A percentile compares a stretch with the other conserved stretches of the same genome.
These are phyloP conservation scores for Tinospora cordifolia DNA, from an alignment of 164 flowering plant species.

Conservation along the genomic window DNA sequence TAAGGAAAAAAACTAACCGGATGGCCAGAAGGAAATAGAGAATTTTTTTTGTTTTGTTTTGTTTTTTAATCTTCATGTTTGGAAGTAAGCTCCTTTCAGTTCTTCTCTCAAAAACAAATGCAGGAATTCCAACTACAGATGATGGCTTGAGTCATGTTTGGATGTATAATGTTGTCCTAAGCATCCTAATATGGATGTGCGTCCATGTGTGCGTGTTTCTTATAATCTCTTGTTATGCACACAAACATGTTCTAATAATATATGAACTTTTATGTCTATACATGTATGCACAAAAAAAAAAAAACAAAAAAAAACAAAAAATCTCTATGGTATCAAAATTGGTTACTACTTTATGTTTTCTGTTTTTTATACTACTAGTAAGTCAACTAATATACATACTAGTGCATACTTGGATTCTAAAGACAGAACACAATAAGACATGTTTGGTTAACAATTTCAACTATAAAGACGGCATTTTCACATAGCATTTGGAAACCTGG, in stretches of 20 bases:
- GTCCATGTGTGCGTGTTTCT: not conserved
- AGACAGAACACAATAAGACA: too few species aligned
- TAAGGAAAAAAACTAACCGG: conserved; percentile 18
- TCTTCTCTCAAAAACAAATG: not conserved
- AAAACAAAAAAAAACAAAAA: too few species aligned
- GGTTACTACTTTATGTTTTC: too few species aligned
- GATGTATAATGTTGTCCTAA: not conserved
- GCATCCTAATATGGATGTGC: not conserved
- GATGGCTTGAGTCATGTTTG: not conserved
- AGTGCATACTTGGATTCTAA: too few species aligned
- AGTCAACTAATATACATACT: too few species aligned
- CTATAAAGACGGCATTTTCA: too few species aligned
- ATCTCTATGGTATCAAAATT: too few species aligned
- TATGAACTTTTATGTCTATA: not conserved
- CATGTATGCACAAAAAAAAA: too few species aligned
- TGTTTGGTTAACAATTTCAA: too few species aligned
- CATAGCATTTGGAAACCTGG: too few species aligned
- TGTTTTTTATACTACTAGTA: too few species aligned
- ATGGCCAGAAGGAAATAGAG: conserved; percentile 6
- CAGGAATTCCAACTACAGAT: not conserved
- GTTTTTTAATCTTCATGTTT: not conserved
- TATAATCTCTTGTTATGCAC: not conserved
- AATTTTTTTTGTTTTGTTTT: too few species aligned
- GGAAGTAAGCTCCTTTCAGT: not conserved
- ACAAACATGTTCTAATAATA: not conserved